Conservation (phyloP, 164 flowering plant genomes). For the Vitis rupestris region DNA sequence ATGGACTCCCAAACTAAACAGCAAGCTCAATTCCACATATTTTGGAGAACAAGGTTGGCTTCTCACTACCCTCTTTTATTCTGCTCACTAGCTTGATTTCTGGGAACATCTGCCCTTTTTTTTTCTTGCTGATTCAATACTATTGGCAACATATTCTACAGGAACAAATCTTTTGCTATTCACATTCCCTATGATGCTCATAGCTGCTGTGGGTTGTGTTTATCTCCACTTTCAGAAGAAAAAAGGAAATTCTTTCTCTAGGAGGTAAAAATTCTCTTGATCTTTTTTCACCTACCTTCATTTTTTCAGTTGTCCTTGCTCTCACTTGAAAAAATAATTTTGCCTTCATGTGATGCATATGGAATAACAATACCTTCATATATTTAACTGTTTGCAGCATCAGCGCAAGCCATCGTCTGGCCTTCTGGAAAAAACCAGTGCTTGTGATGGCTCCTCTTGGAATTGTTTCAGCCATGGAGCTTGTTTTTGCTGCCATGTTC, state of each 20-base stretch:
- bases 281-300: not conserved
- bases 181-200: slow-evolving; percentile 51
- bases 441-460: slow-evolving; percentile 47
- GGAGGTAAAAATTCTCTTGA: not conserved
- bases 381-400: slow-evolving; percentile 5
- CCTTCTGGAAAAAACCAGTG: slow-evolving; percentile 26
- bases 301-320: not conserved
- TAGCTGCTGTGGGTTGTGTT: slow-evolving; percentile 45
- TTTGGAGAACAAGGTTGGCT: slow-evolving; percentile 45
- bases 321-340: not conserved
- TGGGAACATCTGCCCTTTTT: not conserved
- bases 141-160: slow-evolving; percentile 13
- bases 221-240: slow-evolving; percentile 43
- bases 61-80: too few species aligned
- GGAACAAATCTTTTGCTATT: slow-evolving; percentile 48
- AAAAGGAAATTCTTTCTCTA: not conserved
- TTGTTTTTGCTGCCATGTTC: slow-evolving; percentile 38
- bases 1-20: slow-evolving; percentile 39
- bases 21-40: slow-evolving; percentile 35
- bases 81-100: not conserved
- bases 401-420: not conserved
- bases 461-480: slow-evolving; percentile 37
- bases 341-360: not conserved
- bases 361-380: not conserved
- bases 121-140: not conserved